A percentile compares a stretch with the other conserved stretches of the same genome.
Evolutionary conservation across 2,329 filamentous ascomycete species (phyloP).

Genomic region (Claviceps sorghi): DNA sequence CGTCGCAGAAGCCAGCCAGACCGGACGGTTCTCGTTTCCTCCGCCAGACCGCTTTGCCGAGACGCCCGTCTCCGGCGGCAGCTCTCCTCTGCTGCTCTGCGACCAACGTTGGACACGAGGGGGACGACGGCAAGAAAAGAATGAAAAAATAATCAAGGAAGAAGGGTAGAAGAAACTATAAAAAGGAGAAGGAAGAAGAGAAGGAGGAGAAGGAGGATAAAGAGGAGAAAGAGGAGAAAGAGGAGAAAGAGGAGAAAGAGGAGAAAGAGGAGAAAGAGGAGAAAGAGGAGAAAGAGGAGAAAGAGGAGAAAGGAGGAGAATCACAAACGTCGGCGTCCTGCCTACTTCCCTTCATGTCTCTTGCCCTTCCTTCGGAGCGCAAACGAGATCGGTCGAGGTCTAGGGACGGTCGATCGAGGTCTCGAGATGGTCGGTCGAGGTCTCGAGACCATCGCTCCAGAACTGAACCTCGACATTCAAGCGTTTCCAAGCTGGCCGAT

Average conservation of each 20-base stretch:
- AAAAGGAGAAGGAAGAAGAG: neutral
- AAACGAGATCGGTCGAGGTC: constrained; percentile 32
- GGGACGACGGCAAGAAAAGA: neutral
- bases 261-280: neutral
- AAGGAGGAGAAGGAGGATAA: neutral
- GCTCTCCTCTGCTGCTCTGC: too few species aligned
- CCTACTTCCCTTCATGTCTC: constrained; percentile 28
- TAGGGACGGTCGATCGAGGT: constrained; percentile 22
- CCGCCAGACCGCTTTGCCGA: too few species aligned
- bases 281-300: neutral
- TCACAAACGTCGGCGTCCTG: neutral
- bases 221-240: neutral
- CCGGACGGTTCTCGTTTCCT: too few species aligned
- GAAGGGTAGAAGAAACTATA: neutral
- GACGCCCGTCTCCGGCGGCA: too few species aligned
- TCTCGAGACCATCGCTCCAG: constrained; percentile 22
- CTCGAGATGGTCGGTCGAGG: constrained; percentile 28
- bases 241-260: neutral
- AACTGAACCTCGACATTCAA: constrained; percentile 17
- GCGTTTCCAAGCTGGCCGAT: constrained; percentile 21
- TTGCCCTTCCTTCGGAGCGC: constrained; percentile 30
- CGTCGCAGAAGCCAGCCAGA: too few species aligned
- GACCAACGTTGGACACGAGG: too few species aligned
- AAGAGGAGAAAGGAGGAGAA: neutral
- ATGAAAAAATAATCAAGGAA: neutral